These are phyloP conservation scores for Chrysanthemum seticuspe DNA, from an alignment of 129 eudicot genomes.

Conservation along the genomic window DNA sequence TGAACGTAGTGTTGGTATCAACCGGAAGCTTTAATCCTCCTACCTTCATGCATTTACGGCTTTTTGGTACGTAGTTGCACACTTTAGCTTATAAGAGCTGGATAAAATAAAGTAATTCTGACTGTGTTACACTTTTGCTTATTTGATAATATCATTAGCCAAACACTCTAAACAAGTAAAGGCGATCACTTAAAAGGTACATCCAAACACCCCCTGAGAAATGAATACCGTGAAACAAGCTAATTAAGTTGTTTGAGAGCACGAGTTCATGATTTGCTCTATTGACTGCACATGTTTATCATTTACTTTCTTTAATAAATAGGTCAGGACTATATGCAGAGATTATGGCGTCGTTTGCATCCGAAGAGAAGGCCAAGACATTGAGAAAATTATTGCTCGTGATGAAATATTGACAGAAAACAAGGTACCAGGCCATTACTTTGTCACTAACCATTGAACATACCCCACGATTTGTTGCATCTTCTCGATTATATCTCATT, in stretches of 20 bases:
- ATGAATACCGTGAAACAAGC: no score
- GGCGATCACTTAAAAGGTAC: not conserved
- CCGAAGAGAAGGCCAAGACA: slow-evolving; percentile 83
- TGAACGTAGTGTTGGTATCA: slow-evolving; percentile 65
- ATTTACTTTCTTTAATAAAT: no score
- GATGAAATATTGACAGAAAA: slow-evolving; percentile 56
- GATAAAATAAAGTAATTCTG: not conserved
- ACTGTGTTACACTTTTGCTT: not conserved
- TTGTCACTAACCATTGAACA: not conserved
- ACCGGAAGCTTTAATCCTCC: slow-evolving; percentile 98
- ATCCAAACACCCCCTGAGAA: not conserved
- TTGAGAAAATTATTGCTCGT: slow-evolving; percentile 52
- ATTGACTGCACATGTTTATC: no score
- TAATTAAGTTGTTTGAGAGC: not conserved
- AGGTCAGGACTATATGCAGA: slow-evolving; percentile 66
- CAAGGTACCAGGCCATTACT: slow-evolving; percentile 40
- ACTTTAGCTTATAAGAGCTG: not conserved
- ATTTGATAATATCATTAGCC: not conserved
- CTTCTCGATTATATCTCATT: not conserved
- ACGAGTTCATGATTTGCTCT: slow-evolving; percentile 2
- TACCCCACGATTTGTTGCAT: not conserved
- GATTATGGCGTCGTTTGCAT: slow-evolving; percentile 92
- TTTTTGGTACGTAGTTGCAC: slow-evolving; percentile 62
- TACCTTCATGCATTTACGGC: slow-evolving; percentile 91
- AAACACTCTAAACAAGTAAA: not conserved